Base-by-base conservation (phyloP, 805 yeast species). In the Myxozyma melibiosi region DNA sequence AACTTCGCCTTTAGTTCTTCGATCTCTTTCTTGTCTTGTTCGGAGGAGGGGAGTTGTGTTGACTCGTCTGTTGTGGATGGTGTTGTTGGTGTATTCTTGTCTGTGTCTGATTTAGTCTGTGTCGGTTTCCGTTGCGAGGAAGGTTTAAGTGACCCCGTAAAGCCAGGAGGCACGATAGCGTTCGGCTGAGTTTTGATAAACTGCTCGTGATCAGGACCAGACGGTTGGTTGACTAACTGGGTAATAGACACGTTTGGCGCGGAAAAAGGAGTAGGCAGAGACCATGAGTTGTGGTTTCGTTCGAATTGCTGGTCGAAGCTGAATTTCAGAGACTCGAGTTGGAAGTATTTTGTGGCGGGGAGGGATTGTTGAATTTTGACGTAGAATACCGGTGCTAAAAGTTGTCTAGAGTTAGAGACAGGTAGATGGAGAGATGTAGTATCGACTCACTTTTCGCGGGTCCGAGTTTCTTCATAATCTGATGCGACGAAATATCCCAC, bases 401-500 rank as follows among this genome's bases (percentile, higher is more conserved):
- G 11, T 16, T 16, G 33, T 18, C 35, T 24, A 35, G 42, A n/a
- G 33, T 30, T 30, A 30, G 33, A 30, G 11, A 33, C 20, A 45
- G 34, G 18, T 22, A 14, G 20, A 41, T 18, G 3, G n/a, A 41
- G 16, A 41, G n/a, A 33, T n/a, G 22, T 9, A 24, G 16, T 4
- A 22, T 9, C 66, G 7, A 63, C 59, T 11, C 70, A 69, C 46
- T 57, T 53, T 53, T 52, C 54, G 62, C 47, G 64, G 60, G 46
- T 13, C 39, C 68, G 61, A 66, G 64, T 28, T 65, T 65, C 16
- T 67, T 59, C 18, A 67, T 55, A 16, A 72, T 66, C 61, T 75
- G 78, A 33, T 61, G 56, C 1, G 74, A 67, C 2, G 73, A 69
- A n/a, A 70, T 76, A 70, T 92, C 97, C 65, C 85, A 79, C 0